phyloP scores from a whole-genome alignment of 2,329 filamentous ascomycete genomes.

The Microsporum ferrugineum region DNA sequence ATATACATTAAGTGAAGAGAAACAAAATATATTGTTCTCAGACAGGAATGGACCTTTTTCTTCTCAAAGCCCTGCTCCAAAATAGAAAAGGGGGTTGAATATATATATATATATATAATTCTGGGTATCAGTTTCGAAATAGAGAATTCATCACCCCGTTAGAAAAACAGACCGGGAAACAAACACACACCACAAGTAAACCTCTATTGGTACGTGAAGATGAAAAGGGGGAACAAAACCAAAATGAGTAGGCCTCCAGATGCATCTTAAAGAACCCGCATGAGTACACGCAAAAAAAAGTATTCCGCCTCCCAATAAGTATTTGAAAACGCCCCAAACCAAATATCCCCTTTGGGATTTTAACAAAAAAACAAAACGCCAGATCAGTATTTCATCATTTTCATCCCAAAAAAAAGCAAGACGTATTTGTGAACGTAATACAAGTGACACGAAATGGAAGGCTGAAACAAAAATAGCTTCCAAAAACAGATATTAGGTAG shows the following conservation, averaged over 20 bases:
- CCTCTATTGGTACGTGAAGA: background rate
- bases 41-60: background rate
- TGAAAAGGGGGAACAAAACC: background rate
- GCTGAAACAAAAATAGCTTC: background rate
- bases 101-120: background rate
- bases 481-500: conserved; percentile 1
- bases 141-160: background rate
- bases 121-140: conserved; percentile 1
- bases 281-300: background rate
- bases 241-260: background rate
- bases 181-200: background rate
- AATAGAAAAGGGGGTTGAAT: background rate
- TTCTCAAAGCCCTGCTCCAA: background rate
- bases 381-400: conserved; percentile 1
- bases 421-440: background rate
- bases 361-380: background rate
- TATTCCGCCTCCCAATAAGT: background rate
- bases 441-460: background rate
- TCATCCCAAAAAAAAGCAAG: background rate
- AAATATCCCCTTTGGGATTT: background rate
- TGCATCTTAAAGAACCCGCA: conserved; percentile 2
- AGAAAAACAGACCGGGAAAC: background rate
- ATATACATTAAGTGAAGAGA: conserved; percentile 1
- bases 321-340: background rate
- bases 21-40: background rate